phyloP scores from a whole-genome alignment of 2,329 filamentous ascomycete genomes.

The Phaeophleospora eucalypticola region DNA sequence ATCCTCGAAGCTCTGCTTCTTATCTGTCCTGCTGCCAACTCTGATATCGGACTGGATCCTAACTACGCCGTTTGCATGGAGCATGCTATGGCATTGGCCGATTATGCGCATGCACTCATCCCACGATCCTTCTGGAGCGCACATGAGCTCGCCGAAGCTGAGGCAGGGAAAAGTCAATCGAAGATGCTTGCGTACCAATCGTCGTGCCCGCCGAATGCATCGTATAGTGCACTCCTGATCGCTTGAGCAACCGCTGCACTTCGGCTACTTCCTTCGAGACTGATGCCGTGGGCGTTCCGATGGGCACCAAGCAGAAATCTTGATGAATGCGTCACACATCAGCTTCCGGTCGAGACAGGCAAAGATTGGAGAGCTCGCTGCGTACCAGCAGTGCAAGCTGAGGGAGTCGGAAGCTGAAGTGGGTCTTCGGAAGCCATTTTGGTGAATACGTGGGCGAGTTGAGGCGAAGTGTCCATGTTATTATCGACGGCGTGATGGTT shows the following conservation, averaged over 20 bases:
- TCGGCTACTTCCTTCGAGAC: slow-evolving; percentile 71
- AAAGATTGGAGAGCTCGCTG: background rate
- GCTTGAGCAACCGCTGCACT: slow-evolving; percentile 79
- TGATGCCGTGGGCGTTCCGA: slow-evolving; percentile 52
- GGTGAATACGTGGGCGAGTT: slow-evolving; percentile 25
- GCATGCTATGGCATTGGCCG: slow-evolving; percentile 73
- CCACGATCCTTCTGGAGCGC: slow-evolving; percentile 70
- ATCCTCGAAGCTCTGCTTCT: slow-evolving; percentile 73
- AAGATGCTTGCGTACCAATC: slow-evolving; percentile 61
- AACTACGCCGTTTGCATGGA: slow-evolving; percentile 72
- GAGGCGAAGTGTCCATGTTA: slow-evolving; percentile 29
- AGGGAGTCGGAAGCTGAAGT: slow-evolving; percentile 55
- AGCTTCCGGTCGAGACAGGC: background rate
- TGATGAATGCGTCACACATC: slow-evolving; percentile 3
- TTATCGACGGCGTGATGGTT: background rate
- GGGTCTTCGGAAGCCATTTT: slow-evolving; percentile 30
- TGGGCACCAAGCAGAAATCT: slow-evolving; percentile 88
- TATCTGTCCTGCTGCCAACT: slow-evolving; percentile 80
- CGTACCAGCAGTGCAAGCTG: slow-evolving; percentile 63
- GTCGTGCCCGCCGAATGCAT: slow-evolving; percentile 96
- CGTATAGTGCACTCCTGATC: slow-evolving; percentile 72
- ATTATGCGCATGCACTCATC: slow-evolving; percentile 79
- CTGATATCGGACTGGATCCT: slow-evolving; percentile 87
- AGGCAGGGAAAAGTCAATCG: background rate
- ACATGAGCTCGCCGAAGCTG: background rate